Evolutionary conservation across 176 grass and related monocot species (phyloP).

Genomic region (Otatea glauca): DNA sequence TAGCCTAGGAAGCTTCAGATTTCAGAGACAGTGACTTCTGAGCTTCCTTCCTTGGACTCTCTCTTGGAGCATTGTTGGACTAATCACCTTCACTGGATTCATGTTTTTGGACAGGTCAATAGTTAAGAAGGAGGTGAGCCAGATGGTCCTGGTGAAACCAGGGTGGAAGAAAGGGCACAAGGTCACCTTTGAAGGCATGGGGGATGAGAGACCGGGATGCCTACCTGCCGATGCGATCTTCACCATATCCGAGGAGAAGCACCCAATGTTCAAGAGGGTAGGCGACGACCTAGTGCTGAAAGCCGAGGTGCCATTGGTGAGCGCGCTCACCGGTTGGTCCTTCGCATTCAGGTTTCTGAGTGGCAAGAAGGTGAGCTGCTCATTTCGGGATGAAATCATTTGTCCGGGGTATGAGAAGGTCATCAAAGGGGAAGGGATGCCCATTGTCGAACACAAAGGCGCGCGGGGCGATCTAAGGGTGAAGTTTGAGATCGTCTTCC

Average conservation of each 20-base stretch:
- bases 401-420: conserved; percentile 74
- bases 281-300: conserved; percentile 90
- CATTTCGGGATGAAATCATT: conserved; percentile 79
- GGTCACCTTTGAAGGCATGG: conserved; percentile 72
- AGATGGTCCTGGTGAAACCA: conserved; percentile 68
- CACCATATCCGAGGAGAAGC: conserved; percentile 74
- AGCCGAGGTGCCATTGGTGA: conserved; percentile 77
- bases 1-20: conserved; percentile 36
- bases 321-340: conserved; percentile 85
- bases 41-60: conserved; percentile 40
- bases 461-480: conserved; percentile 67
- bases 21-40: conserved; percentile 52
- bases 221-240: conserved; percentile 68
- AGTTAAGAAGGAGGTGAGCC: conserved; percentile 72
- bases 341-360: conserved; percentile 74
- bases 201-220: conserved; percentile 72
- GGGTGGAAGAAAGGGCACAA: conserved; percentile 85
- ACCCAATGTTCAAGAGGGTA: conserved; percentile 73
- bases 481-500: conserved; percentile 77
- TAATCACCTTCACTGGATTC: conserved; percentile 18
- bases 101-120: conserved; percentile 57
- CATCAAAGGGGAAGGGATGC: conserved; percentile 83
- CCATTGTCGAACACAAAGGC: conserved; percentile 54
- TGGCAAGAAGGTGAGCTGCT: conserved; percentile 73
- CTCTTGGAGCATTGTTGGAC: not conserved